These are phyloP conservation scores for Chaetoceros muelleri DNA, from an alignment of 108 stramenopile species.

Conservation along the genomic window DNA sequence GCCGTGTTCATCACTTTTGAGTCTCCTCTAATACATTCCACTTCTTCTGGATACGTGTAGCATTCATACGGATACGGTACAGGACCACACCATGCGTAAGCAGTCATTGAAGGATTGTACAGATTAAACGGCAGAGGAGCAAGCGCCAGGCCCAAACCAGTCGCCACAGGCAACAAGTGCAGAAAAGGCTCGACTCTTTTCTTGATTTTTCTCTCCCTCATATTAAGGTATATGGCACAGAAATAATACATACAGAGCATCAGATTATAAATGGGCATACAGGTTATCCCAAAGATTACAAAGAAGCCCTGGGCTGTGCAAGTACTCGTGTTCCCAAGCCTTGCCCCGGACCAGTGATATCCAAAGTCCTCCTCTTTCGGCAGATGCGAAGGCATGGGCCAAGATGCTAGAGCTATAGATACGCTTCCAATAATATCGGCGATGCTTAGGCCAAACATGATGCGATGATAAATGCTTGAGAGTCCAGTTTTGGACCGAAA, in stretches of 20 bases:
- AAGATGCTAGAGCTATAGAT: slow-evolving; percentile 23
- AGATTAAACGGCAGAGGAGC: too few species aligned
- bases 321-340: neutral
- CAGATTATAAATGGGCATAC: neutral
- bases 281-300: neutral
- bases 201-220: neutral
- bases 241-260: neutral
- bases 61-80: too few species aligned
- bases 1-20: too few species aligned
- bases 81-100: too few species aligned
- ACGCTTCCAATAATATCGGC: slow-evolving; percentile 23
- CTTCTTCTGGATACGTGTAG: too few species aligned
- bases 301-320: neutral
- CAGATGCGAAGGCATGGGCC: slow-evolving; percentile 23
- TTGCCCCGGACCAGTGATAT: neutral
- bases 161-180: neutral
- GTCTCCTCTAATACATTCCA: too few species aligned
- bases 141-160: too few species aligned
- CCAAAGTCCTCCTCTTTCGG: neutral
- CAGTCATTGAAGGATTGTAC: too few species aligned
- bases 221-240: neutral
- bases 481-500: neutral
- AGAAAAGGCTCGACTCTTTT: neutral
- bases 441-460: slow-evolving; percentile 26
- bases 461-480: slow-evolving; percentile 20